phyloP scores from a whole-genome alignment of 176 grass and related monocot species.

The Hordeum marinum region DNA sequence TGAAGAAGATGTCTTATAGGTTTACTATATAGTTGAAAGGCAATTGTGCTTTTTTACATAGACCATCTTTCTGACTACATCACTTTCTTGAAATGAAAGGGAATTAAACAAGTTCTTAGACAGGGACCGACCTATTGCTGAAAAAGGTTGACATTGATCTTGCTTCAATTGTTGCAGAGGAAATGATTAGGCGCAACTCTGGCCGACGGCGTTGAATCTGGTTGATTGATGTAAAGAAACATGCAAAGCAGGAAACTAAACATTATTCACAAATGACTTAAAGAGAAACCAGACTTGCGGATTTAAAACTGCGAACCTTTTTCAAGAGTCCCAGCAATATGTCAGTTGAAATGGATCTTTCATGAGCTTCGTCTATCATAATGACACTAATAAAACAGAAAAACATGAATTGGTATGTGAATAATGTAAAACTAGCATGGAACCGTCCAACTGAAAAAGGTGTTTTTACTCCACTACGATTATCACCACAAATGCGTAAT shows the following conservation, averaged over 20 bases:
- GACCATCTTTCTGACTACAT: not conserved
- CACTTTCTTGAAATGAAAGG: slow-evolving; percentile 8
- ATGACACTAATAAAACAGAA: slow-evolving; percentile 65
- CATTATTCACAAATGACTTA: slow-evolving; percentile 5
- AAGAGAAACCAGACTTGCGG: slow-evolving; percentile 12
- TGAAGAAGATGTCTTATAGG: too few species aligned
- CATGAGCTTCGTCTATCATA: slow-evolving; percentile 99
- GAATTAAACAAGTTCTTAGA: slow-evolving; percentile 29
- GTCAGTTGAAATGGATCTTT: slow-evolving; percentile 95
- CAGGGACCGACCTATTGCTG: slow-evolving; percentile 60
- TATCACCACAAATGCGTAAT: not conserved
- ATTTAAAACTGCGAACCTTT: slow-evolving; percentile 53
- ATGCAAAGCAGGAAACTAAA: not conserved
- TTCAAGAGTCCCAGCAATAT: slow-evolving; percentile 96
- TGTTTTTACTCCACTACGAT: slow-evolving; percentile 5
- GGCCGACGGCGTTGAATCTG: slow-evolving; percentile 87
- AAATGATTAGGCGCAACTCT: slow-evolving; percentile 78
- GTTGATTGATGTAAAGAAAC: slow-evolving; percentile 12
- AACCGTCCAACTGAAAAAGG: not conserved
- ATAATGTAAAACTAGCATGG: slow-evolving; percentile 14
- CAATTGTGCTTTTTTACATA: not conserved
- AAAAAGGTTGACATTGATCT: slow-evolving; percentile 97
- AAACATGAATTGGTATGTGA: not conserved
- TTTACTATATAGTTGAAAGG: not conserved
- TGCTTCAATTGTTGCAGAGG: slow-evolving; percentile 98